Conservation (phyloP, 345 rosid species). For the Turritis glabra region DNA sequence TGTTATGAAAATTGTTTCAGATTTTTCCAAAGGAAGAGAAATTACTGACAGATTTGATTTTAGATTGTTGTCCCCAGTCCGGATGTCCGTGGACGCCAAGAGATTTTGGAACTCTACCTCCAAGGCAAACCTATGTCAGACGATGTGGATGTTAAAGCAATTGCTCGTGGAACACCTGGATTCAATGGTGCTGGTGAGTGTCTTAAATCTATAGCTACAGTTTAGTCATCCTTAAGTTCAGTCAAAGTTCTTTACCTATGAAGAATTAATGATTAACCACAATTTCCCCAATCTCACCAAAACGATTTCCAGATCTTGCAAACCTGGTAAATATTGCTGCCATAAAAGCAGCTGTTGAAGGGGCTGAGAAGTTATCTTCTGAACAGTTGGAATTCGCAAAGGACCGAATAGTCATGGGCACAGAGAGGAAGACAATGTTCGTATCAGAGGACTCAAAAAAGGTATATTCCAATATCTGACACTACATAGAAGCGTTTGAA, state of each 20-base stretch:
- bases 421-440: conserved; percentile 96
- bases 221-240: neutral
- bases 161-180: conserved; percentile 99
- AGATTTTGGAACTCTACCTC: conserved; percentile 94
- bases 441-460: conserved; percentile 95
- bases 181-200: conserved; percentile 94
- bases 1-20: neutral
- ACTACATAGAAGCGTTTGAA: neutral
- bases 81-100: conserved; percentile 91
- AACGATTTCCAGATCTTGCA: conserved; percentile 70
- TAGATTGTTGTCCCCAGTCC: conserved; percentile 97
- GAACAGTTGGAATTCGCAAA: conserved; percentile 89
- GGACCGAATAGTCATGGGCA: conserved; percentile 94
- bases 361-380: conserved; percentile 75
- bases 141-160: conserved; percentile 83
- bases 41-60: conserved; percentile 38
- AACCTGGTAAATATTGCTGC: conserved; percentile 98
- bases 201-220: conserved; percentile 21
- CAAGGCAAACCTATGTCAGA: conserved; percentile 91
- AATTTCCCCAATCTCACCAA: conserved; percentile 8
- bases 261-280: neutral
- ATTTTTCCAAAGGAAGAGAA: conserved; percentile 5
- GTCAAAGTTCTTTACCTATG: neutral
- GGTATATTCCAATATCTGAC: conserved; percentile 44
- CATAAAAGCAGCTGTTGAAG: conserved; percentile 98